These are phyloP conservation scores for Pterula multifida DNA, from an alignment of 1,284 basidiomycete species.

Conservation along the genomic window DNA sequence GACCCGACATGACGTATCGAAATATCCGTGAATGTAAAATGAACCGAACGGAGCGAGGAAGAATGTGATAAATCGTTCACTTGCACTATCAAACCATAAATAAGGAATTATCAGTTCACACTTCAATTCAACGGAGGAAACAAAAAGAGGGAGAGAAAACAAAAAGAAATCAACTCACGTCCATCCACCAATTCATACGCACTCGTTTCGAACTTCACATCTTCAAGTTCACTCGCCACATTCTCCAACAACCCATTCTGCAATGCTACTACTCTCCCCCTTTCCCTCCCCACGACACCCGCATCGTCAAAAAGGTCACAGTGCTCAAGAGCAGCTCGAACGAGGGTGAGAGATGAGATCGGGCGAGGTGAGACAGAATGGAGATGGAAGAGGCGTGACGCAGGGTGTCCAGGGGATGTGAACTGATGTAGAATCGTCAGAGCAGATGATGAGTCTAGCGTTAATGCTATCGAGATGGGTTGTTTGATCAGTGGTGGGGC, in stretches of 20 bases:
- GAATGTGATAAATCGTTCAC: neutral
- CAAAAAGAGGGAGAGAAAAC: neutral
- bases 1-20: neutral
- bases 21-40: neutral
- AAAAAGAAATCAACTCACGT: neutral
- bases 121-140: neutral
- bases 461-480: neutral
- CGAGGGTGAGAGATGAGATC: neutral
- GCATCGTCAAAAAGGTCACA: neutral
- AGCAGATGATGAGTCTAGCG: neutral
- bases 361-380: neutral
- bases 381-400: neutral
- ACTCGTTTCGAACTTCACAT: neutral
- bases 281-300: neutral
- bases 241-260: neutral
- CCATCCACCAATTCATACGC: neutral
- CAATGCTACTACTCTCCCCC: neutral
- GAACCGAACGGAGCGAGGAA: neutral
- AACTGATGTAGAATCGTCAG: neutral
- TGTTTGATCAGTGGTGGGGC: neutral
- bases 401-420: neutral
- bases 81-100: neutral
- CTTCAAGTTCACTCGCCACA: neutral
- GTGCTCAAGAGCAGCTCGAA: neutral
- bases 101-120: neutral